Evolutionary conservation across 1,284 basidiomycete species (phyloP), one percentile per base, ranked within the genome.

Genomic region (Mycena citricolor): DNA sequence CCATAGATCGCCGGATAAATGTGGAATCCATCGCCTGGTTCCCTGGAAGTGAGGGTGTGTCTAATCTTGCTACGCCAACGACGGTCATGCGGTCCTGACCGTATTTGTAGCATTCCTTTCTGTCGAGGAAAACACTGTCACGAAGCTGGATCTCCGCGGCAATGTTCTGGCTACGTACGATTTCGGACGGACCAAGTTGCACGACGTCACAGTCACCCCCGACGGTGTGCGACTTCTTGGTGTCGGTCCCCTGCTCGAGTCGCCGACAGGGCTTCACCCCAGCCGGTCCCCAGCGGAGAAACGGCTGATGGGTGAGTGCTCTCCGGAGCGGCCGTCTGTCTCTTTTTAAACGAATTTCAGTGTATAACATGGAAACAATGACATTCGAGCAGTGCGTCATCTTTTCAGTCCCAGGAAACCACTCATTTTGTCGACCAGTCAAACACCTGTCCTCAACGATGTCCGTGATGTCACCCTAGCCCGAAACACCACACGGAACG

Each of bases 381-480:
- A 67, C 71, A 47, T 74, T 79, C 29, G 87, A 90, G 63, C 84
- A 76, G 86, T 88, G 54, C 19, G 73, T 66, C 11, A 14, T 29
- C 20, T 35, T 43, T 32, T 44, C 26, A 26, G 36, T 41, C 32
- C 22, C 19, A 23, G 21, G 22, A 31, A 20, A 22, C n/a, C 32
- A 34, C 21, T 37, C 32, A 23, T 35, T 37, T 17, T 35, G 20
- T 28, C 10, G 11, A 12, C 4, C 49, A 88, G 86, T 52, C 81
- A 84, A 64, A 84, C 83, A 2, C 87, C 86, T 5, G 79, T 89
- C n/a, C 66, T 88, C 7, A 83, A 87, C 53, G 84, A 89, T 55
- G 81, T 89, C 42, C 78, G 83, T 30, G 82, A 88, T 57, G 79
- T 90, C 37, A 79, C 81, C 0, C 62, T 89, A 19, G 76, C 82